Percentiles rank a stretch among this genome's conserved stretches.
These are phyloP conservation scores for Fragaria iinumae DNA, from an alignment of 306 rosid genomes.

Conservation along the genomic window DNA sequence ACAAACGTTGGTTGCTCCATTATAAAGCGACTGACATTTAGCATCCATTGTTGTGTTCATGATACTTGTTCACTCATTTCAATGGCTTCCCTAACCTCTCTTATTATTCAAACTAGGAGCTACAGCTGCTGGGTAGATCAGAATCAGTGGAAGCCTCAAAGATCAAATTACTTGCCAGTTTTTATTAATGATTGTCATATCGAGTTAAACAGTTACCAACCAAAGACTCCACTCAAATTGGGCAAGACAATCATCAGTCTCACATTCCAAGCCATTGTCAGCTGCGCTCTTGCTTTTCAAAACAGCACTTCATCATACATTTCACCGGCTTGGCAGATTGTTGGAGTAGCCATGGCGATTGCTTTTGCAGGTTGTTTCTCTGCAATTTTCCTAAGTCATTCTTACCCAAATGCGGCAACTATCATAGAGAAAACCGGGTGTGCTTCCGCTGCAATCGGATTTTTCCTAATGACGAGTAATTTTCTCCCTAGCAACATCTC, in stretches of 20 bases:
- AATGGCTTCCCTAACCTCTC: neutral
- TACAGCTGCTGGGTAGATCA: neutral
- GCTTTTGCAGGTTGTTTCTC: conserved; percentile 27
- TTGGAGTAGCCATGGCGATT: conserved; percentile 18
- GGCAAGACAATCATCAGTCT: conserved; percentile 8
- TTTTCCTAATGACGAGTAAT: conserved; percentile 1
- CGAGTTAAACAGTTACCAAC: neutral
- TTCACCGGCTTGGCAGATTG: neutral
- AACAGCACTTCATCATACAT: neutral
- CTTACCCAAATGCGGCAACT: neutral
- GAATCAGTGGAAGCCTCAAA: neutral
- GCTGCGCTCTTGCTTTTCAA: neutral
- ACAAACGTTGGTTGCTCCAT: neutral
- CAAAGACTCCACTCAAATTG: neutral
- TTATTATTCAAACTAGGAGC: neutral
- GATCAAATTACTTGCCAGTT: neutral
- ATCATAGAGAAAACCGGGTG: conserved; percentile 6
- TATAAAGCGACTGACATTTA: neutral
- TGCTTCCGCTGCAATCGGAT: neutral
- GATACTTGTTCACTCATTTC: neutral
- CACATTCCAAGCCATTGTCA: neutral
- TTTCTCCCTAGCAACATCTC: conserved; percentile 13
- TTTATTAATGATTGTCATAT: neutral
- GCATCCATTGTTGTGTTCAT: neutral
- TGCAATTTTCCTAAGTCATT: conserved; percentile 1